These are phyloP conservation scores for Balakata baccata DNA, from an alignment of 345 rosid species.

Conservation along the genomic window DNA sequence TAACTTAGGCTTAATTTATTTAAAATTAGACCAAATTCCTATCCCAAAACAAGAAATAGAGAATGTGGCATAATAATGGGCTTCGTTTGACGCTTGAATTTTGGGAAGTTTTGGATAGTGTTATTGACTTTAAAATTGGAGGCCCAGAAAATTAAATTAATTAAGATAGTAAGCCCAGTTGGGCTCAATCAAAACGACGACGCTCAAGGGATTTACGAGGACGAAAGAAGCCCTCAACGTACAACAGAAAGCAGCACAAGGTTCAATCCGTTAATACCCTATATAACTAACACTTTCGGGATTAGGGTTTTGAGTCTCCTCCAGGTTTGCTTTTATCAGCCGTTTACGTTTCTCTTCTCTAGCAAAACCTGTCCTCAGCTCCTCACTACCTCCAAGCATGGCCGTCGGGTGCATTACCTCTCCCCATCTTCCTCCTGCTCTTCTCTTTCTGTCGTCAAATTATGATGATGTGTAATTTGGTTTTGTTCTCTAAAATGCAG, in stretches of 20 bases:
- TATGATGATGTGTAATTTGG: neutral
- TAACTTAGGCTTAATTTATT: neutral
- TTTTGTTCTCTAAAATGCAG: constrained; percentile 28
- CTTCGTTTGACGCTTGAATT: no score
- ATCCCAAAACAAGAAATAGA: no score
- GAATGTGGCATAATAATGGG: no score
- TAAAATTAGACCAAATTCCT: neutral
- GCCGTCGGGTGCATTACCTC: constrained; percentile 13
- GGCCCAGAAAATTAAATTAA: no score
- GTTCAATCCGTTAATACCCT: no score
- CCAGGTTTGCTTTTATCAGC: neutral
- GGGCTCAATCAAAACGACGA: neutral
- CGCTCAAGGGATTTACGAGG: neutral
- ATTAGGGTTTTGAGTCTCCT: constrained; percentile 3
- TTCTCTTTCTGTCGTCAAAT: neutral
- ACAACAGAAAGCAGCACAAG: neutral
- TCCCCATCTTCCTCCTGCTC: neutral
- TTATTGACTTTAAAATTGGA: no score
- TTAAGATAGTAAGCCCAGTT: no score
- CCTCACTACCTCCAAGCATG: neutral
- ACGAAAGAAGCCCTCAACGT: neutral
- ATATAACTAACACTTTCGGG: neutral
- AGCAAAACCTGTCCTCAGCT: neutral
- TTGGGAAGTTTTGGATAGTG: no score
- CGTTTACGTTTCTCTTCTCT: neutral